A percentile compares a stretch with the other conserved stretches of the same genome.
phyloP scores from a whole-genome alignment of 1,139 yeast species.

The Hansenula anomala region DNA sequence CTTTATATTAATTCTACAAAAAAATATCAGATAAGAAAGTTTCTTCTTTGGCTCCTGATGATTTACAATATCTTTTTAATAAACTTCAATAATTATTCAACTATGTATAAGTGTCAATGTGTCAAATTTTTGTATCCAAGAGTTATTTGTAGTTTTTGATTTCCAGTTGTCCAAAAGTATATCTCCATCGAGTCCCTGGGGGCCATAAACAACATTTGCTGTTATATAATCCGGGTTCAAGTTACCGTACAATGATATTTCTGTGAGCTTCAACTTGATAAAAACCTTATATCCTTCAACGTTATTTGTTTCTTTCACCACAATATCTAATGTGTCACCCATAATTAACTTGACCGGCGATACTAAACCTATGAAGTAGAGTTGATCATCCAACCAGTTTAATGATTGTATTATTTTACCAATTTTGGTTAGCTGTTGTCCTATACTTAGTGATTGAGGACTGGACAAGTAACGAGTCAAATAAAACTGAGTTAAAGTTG shows the following conservation, averaged over 20 bases:
- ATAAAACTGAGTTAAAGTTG: conserved; percentile 6
- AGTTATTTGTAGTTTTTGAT: neutral
- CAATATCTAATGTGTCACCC: conserved; percentile 7
- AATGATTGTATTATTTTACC: conserved; percentile 1
- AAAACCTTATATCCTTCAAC: conserved; percentile 12
- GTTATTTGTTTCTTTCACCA: conserved; percentile 13
- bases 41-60: no score
- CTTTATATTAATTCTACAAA: no score
- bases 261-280: conserved; percentile 6
- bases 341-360: conserved; percentile 8
- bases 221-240: conserved; percentile 2
- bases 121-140: neutral
- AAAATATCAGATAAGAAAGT: no score
- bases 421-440: conserved; percentile 3
- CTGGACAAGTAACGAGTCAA: conserved; percentile 1
- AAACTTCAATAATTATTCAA: no score
- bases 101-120: neutral
- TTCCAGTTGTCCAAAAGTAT: neutral
- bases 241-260: conserved; percentile 6
- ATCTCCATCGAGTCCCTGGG: neutral
- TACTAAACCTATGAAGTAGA: conserved; percentile 12
- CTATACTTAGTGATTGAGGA: neutral
- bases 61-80: no score
- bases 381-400: conserved; percentile 9
- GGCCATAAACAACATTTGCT: conserved; percentile 13